Conservation (phyloP, 805 yeast genomes). For the Metschnikowia vanudenii region DNA sequence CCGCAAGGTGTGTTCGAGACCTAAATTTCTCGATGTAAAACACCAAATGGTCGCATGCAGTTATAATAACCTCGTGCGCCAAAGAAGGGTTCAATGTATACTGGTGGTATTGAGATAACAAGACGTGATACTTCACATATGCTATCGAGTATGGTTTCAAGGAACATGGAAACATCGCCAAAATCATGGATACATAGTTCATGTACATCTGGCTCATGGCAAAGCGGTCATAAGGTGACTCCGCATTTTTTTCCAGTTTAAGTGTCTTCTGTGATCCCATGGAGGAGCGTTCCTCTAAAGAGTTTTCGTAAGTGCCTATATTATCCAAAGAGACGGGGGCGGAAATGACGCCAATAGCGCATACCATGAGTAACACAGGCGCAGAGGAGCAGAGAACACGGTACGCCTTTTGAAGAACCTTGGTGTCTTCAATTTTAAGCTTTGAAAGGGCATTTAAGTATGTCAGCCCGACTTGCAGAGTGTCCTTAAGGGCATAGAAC, state of each 20-base stretch:
- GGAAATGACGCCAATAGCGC: slow-evolving; percentile 34
- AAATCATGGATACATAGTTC: slow-evolving; percentile 23
- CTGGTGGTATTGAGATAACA: slow-evolving; percentile 30
- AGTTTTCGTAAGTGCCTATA: slow-evolving; percentile 26
- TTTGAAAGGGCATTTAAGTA: slow-evolving; percentile 7
- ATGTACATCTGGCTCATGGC: slow-evolving; percentile 24
- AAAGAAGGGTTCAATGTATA: slow-evolving; percentile 26
- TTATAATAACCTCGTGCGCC: slow-evolving; percentile 26
- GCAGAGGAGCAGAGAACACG: slow-evolving; percentile 22
- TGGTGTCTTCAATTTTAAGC: slow-evolving; percentile 18
- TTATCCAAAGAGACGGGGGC: slow-evolving; percentile 35
- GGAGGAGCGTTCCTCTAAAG: slow-evolving; percentile 28
- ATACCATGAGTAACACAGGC: slow-evolving; percentile 28
- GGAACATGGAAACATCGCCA: slow-evolving; percentile 24
- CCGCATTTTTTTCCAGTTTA: neutral
- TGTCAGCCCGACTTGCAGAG: slow-evolving; percentile 2
- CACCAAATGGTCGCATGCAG: slow-evolving; percentile 33
- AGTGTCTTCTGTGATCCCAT: neutral
- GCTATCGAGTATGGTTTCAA: slow-evolving; percentile 18
- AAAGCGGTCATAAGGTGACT: slow-evolving; percentile 21
- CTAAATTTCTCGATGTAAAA: slow-evolving; percentile 24
- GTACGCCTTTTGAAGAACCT: slow-evolving; percentile 22
- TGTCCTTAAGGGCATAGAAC: slow-evolving; percentile 4
- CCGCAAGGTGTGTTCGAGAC: slow-evolving; percentile 1
- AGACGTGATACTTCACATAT: slow-evolving; percentile 22